Conservation (phyloP, 306 rosid genomes). For the Alnus glutinosa region DNA sequence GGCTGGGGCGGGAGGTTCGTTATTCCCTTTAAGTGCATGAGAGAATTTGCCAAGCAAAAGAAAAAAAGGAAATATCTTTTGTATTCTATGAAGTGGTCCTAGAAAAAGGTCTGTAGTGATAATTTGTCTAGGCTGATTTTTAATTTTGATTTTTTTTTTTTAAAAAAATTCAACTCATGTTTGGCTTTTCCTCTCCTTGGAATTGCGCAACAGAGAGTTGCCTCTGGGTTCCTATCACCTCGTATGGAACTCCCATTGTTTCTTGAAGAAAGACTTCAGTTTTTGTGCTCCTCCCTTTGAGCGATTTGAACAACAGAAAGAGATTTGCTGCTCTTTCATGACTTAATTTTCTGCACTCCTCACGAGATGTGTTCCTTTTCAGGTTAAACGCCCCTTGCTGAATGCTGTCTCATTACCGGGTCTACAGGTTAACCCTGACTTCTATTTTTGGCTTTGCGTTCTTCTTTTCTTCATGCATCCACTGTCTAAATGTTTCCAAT, state of each 20-base stretch:
- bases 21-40: neutral
- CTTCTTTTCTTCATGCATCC: neutral
- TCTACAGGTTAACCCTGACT: constrained; percentile 17
- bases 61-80: neutral
- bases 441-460: neutral
- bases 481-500: neutral
- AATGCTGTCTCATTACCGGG: constrained; percentile 19
- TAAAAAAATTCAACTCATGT: neutral
- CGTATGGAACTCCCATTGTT: neutral
- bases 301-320: neutral
- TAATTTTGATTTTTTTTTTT: neutral
- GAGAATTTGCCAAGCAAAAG: neutral
- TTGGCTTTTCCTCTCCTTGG: neutral
- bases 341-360: neutral
- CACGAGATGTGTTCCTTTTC: neutral
- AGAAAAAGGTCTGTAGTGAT: neutral
- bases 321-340: neutral
- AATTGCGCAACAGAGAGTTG: neutral
- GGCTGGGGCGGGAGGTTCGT: neutral
- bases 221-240: neutral
- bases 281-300: neutral
- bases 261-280: neutral
- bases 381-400: constrained; percentile 23
- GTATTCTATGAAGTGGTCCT: neutral
- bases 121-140: neutral